Evolutionary conservation across 441 rosid genomes (phyloP).

Genomic region (Eruca vesicaria): DNA sequence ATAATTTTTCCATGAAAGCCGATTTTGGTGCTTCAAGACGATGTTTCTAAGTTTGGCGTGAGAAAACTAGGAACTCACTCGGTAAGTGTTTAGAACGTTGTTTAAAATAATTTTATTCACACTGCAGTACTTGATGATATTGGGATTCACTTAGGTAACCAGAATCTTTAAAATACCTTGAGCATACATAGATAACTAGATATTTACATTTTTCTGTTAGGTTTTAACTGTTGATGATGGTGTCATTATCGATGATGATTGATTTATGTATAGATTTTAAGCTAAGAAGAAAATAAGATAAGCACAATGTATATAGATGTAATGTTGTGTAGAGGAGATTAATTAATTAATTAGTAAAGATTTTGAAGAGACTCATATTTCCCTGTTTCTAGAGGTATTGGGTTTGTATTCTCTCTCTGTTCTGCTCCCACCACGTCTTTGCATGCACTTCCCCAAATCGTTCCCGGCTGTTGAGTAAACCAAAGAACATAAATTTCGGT

Average conservation of each 20-base stretch:
- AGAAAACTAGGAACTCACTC: too few species aligned
- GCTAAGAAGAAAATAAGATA: not conserved
- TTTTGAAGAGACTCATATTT: constrained; percentile 26
- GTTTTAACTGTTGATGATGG: not conserved
- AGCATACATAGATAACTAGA: too few species aligned
- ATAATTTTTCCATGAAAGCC: too few species aligned
- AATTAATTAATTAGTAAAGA: constrained; percentile 11
- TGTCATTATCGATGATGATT: not conserved
- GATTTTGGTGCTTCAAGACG: too few species aligned
- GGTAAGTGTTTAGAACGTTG: too few species aligned
- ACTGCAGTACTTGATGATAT: too few species aligned
- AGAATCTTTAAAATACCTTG: too few species aligned
- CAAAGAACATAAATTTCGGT: not conserved
- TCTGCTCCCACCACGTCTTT: constrained; percentile 97
- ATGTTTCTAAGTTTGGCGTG: too few species aligned
- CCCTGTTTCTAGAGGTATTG: constrained; percentile 57
- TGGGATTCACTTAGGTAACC: too few species aligned
- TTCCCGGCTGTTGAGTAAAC: constrained; percentile 63
- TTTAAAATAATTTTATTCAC: too few species aligned
- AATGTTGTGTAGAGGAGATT: constrained; percentile 11
- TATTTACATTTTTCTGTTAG: not conserved
- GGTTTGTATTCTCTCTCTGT: constrained; percentile 95
- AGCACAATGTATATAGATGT: constrained; percentile 26
- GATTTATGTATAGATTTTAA: constrained; percentile 14
- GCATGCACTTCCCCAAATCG: constrained; percentile 91